These are phyloP conservation scores for Spongispora temasekensis DNA, from an alignment of 1,284 basidiomycete genomes.

Conservation along the genomic window DNA sequence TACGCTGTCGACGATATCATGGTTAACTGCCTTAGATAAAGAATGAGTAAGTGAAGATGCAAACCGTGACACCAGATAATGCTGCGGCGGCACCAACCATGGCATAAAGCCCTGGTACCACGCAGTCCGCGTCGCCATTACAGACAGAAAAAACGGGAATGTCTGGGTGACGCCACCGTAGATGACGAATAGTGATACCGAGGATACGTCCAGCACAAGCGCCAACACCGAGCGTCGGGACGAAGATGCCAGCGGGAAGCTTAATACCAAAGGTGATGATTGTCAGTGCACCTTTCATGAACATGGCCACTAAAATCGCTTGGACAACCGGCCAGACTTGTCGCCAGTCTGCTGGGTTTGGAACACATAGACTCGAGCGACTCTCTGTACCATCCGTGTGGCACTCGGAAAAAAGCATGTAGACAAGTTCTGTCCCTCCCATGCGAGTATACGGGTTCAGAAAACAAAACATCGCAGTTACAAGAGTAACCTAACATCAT, in stretches of 20 bases:
- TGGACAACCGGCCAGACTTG: slow-evolving; percentile 69
- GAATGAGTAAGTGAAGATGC: slow-evolving; percentile 21
- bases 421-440: slow-evolving; percentile 94
- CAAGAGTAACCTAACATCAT: slow-evolving; percentile 63
- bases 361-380: slow-evolving; percentile 73
- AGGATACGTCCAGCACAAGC: slow-evolving; percentile 92
- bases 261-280: slow-evolving; percentile 95
- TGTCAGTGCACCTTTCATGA: slow-evolving; percentile 84
- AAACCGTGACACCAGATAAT: slow-evolving; percentile 84
- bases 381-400: slow-evolving; percentile 52
- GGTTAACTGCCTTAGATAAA: slow-evolving; percentile 12
- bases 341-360: slow-evolving; percentile 55
- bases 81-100: slow-evolving; percentile 92
- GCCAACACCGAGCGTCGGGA: slow-evolving; percentile 96
- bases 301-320: slow-evolving; percentile 71
- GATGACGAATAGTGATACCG: slow-evolving; percentile 82
- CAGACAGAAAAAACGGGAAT: slow-evolving; percentile 68
- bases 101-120: slow-evolving; percentile 86
- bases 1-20: slow-evolving; percentile 50
- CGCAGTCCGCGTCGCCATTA: slow-evolving; percentile 63
- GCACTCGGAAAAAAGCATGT: slow-evolving; percentile 90
- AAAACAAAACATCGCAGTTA: slow-evolving; percentile 81
- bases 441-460: slow-evolving; percentile 90
- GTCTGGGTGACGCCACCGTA: slow-evolving; percentile 69
- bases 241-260: slow-evolving; percentile 94